A percentile compares a stretch with the other conserved stretches of the same genome.
These are phyloP conservation scores for Cyberlindnera subsufficiens DNA, from an alignment of 805 yeast genomes.

Conservation along the genomic window DNA sequence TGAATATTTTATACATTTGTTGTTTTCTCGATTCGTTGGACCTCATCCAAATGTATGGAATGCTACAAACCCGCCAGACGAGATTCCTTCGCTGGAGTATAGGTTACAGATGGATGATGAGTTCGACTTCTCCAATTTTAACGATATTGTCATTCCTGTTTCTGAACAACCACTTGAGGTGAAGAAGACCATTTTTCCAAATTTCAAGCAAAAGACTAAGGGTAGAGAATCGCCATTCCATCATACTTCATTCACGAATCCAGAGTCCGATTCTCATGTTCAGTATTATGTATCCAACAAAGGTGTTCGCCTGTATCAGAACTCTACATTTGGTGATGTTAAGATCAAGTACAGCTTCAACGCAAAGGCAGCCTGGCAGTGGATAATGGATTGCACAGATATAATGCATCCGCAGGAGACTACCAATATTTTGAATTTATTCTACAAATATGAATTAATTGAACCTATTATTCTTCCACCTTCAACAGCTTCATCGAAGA, in stretches of 20 bases:
- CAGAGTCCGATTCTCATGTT: slow-evolving; percentile 74
- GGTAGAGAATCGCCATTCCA: slow-evolving; percentile 53
- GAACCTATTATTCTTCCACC: slow-evolving; percentile 35
- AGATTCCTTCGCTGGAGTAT: slow-evolving; percentile 32
- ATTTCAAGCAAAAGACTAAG: slow-evolving; percentile 4
- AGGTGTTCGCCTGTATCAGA: slow-evolving; percentile 58
- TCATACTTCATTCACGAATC: slow-evolving; percentile 78
- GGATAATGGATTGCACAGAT: slow-evolving; percentile 90
- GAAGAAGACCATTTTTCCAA: slow-evolving; percentile 28
- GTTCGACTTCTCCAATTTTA: slow-evolving; percentile 28
- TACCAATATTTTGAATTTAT: slow-evolving; percentile 41
- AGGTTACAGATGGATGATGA: slow-evolving; percentile 28
- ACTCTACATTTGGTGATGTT: slow-evolving; percentile 30
- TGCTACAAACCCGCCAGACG: slow-evolving; percentile 46
- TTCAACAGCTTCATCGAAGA: slow-evolving; percentile 25
- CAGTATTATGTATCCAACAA: slow-evolving; percentile 68
- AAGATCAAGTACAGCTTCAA: slow-evolving; percentile 46
- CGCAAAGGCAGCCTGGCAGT: slow-evolving; percentile 77
- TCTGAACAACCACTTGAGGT: not conserved
- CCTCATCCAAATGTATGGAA: slow-evolving; percentile 65
- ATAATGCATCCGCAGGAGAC: slow-evolving; percentile 49
- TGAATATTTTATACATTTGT: slow-evolving; percentile 54
- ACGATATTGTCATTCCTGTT: not conserved
- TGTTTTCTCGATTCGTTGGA: slow-evolving; percentile 64
- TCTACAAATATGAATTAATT: slow-evolving; percentile 42